Evolutionary conservation across 169 alveolate genomes (phyloP).

Genomic region (Eimeria acervulina): DNA sequence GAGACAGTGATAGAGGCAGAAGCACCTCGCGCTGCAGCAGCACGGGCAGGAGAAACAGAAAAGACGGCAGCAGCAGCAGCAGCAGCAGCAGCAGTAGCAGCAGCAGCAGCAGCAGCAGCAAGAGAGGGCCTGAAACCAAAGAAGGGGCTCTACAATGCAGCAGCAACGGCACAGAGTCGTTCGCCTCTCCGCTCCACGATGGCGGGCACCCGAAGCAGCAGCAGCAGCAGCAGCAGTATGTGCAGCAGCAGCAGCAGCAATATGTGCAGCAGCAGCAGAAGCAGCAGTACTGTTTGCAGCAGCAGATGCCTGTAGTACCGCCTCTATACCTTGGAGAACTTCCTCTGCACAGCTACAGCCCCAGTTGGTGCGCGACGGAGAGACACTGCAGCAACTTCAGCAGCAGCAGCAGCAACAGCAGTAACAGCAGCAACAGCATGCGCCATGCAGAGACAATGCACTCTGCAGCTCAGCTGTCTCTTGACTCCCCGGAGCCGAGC

Average conservation of each 20-base stretch:
- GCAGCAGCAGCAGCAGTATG: too few relatives aligned
- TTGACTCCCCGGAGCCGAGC: neutral
- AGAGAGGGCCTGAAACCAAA: neutral
- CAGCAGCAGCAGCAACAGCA: conserved; percentile 18
- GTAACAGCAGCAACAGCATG: neutral
- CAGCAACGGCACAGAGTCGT: neutral
- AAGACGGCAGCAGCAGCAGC: neutral
- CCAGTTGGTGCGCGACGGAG: neutral
- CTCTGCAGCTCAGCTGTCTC: neutral
- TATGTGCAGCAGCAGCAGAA: too few relatives aligned
- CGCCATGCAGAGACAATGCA: neutral
- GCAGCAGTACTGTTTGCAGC: neutral
- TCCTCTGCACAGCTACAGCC: neutral
- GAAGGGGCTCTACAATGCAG: neutral
- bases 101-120: neutral
- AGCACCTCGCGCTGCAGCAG: neutral
- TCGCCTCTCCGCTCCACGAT: neutral
- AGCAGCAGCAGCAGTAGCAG: neutral
- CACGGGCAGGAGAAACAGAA: neutral
- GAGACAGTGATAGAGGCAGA: neutral
- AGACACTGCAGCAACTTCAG: neutral
- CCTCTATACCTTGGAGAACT: conserved; percentile 4
- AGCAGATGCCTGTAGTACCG: conserved; percentile 1
- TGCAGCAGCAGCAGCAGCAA: too few relatives aligned
- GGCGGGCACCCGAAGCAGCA: too few relatives aligned